Evolutionary conservation across 2,329 filamentous ascomycete species (phyloP).

Genomic region (Xylaria sp.): DNA sequence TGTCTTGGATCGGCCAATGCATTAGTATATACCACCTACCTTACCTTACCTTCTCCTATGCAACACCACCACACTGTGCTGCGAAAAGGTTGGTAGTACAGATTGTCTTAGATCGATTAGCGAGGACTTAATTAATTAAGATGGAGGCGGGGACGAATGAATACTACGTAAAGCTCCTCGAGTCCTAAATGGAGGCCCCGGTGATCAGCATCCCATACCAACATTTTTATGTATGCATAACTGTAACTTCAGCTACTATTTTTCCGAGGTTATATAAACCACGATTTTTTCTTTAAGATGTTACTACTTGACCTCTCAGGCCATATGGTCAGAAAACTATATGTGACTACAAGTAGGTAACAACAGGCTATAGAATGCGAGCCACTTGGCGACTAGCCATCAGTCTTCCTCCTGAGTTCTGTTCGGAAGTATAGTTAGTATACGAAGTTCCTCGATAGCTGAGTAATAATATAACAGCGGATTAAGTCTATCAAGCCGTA

Average conservation of each 20-base stretch:
- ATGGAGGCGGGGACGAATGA: not conserved
- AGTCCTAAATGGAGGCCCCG: not conserved
- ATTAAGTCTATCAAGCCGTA: not conserved
- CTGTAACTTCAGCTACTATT: not conserved
- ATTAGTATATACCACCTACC: not conserved
- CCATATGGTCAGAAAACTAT: not conserved
- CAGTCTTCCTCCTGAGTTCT: not conserved
- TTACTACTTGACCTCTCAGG: not conserved
- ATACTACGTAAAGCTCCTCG: not conserved
- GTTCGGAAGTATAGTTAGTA: not conserved
- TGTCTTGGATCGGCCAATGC: not conserved
- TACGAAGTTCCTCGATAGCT: not conserved
- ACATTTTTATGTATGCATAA: not conserved
- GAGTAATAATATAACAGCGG: not conserved
- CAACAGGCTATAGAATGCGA: not conserved
- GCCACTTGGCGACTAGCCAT: not conserved
- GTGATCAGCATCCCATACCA: not conserved
- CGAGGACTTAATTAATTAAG: not conserved
- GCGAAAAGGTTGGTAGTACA: conserved; percentile 11
- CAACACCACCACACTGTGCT: conserved; percentile 4
- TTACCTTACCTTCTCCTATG: conserved; percentile 3
- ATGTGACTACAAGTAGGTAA: not conserved
- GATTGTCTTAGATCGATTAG: conserved; percentile 17
- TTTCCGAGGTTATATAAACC: not conserved
- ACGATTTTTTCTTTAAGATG: not conserved